Conservation (phyloP, 2,329 filamentous ascomycete genomes). For the Neofusicoccum parvum region DNA sequence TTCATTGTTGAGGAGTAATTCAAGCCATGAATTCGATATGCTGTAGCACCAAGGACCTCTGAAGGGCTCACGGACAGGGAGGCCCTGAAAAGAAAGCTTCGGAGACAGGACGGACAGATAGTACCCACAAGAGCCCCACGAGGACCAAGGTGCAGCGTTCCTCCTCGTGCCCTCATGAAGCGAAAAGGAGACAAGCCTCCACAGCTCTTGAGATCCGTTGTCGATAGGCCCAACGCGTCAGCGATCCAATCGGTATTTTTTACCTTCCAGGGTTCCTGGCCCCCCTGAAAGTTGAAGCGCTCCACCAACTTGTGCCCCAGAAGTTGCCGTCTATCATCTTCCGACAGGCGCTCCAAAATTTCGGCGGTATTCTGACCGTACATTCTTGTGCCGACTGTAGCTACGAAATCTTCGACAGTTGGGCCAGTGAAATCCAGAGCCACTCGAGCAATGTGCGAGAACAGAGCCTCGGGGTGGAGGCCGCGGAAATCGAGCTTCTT, state of each 20-base stretch:
- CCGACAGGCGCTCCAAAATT: neutral
- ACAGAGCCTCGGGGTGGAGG: neutral
- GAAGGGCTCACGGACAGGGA: neutral
- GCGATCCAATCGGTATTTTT: neutral
- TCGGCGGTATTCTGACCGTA: neutral
- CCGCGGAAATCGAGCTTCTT: neutral
- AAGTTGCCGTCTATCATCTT: no score
- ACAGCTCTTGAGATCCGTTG: neutral
- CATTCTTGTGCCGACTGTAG: neutral
- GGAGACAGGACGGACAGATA: neutral
- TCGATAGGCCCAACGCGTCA: neutral
- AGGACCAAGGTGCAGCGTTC: neutral
- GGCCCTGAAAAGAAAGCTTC: neutral
- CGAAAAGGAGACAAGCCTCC: neutral
- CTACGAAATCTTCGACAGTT: neutral
- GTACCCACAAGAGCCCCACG: neutral
- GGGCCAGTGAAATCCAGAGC: conserved; percentile 3
- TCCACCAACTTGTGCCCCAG: neutral
- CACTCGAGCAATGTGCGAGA: neutral
- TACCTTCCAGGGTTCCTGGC: neutral
- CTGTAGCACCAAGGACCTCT: neutral
- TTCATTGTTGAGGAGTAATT: neutral
- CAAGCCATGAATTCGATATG: conserved; percentile 1
- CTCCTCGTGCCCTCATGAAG: neutral
- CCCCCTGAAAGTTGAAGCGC: conserved; percentile 26